Evolutionary conservation across 805 yeast species (phyloP), one percentile per base, ranked within the genome.

Genomic region (Ogataea siamensis): DNA sequence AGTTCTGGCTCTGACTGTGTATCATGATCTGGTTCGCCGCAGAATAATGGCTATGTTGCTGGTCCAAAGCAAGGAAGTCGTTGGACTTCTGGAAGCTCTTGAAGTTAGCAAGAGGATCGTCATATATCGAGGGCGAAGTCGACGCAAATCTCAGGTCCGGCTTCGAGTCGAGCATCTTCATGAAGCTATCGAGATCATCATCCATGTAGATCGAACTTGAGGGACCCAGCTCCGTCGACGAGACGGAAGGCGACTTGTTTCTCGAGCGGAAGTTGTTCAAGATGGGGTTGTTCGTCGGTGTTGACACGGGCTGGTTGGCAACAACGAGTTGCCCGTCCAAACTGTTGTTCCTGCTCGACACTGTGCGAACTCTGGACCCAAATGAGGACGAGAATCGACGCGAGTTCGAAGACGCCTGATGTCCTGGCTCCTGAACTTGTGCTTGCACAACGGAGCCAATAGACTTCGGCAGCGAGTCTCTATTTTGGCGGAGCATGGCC

Each of bases 381-480:
- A 82, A 82, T 0, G 89, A 80, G 1, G 91, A 78, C 2, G 86
- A 74, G 47, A 80, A 83, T 46, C 79, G 70, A 2, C 85, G 82
- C 0, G 80, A 66, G 2, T 51, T 44, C 1, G 60, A 54, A 5
- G 58, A 42, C 12, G 49, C 47, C 20, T 51, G 20, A 30, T 37
- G 40, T 23, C 34, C 36, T 11, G 29, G 16, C 5, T 42, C 46
- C 18, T 29, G 45, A 27, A 37, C 34, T 20, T 24, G 42, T 11
- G 24, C 28, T 18, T 39, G 36, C 14, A 42, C 31, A 15, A 35
- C 41, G 0, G 75, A 67, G 3, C 66, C 64, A 38, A 72, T 62
- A 8, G 75, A 69, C 39, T 73, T 58, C 5, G 76, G 75, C 8
- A 58, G 33, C 7, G 57, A 51, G 23, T 54, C 56, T 32, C 60